Evolutionary conservation across 768 basidiomycete genomes (phyloP).

Genomic region (Daedaleopsis sinensis): DNA sequence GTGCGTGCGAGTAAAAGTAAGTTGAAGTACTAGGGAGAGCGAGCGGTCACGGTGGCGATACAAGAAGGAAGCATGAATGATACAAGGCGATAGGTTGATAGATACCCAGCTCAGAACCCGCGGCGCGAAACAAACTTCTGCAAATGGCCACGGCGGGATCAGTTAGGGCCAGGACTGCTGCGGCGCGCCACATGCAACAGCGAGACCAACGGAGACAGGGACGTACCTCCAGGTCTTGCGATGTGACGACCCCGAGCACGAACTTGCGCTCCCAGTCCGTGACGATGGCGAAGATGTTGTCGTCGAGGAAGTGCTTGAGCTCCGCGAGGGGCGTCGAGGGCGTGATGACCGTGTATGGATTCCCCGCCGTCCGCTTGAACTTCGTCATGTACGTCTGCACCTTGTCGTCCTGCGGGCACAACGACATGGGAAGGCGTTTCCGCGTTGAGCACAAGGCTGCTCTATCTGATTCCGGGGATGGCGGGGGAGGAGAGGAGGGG

Average conservation of each 20-base stretch:
- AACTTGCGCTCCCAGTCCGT: slow-evolving; percentile 84
- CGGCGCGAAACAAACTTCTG: slow-evolving; percentile 40
- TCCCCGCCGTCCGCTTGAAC: slow-evolving; percentile 61
- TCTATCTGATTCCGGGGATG: neutral
- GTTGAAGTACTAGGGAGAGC: neutral
- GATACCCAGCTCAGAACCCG: slow-evolving; percentile 25
- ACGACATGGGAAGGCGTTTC: slow-evolving; percentile 1
- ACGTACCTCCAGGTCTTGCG: slow-evolving; percentile 65
- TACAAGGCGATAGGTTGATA: slow-evolving; percentile 1
- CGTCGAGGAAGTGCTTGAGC: slow-evolving; percentile 75
- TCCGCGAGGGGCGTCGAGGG: slow-evolving; percentile 79
- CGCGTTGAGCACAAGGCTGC: slow-evolving; percentile 9
- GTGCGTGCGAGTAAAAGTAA: no score
- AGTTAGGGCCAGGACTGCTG: neutral
- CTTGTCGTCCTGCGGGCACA: slow-evolving; percentile 60
- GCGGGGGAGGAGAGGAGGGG: neutral
- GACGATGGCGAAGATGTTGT: slow-evolving; percentile 80
- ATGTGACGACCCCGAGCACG: slow-evolving; percentile 78
- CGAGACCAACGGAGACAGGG: no score
- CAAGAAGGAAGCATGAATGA: slow-evolving; percentile 17
- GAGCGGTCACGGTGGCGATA: slow-evolving; percentile 13
- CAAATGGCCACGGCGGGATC: no score
- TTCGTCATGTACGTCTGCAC: slow-evolving; percentile 71
- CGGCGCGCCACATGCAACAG: neutral
- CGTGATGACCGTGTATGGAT: slow-evolving; percentile 81